A percentile compares a stretch with the other conserved stretches of the same genome.
Conservation (phyloP, 768 basidiomycete genomes). For the Inosperma sp. region DNA sequence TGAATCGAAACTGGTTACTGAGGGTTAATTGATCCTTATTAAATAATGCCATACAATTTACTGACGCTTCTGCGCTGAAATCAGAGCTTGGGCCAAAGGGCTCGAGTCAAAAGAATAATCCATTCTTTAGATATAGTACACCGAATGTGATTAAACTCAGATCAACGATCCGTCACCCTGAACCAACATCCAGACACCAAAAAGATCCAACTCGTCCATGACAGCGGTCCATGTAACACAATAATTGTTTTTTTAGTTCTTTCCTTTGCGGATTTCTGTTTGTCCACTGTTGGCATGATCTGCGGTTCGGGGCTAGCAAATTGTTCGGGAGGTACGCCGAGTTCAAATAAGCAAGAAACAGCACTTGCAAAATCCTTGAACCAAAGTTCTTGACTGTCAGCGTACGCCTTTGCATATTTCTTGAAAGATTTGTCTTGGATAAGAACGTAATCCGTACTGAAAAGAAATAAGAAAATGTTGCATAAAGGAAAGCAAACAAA, state of each 20-base stretch:
- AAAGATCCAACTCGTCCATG: too few species aligned
- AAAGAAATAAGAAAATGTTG: conserved; percentile 2
- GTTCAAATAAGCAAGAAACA: conserved; percentile 79
- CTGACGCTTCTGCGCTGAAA: too few species aligned
- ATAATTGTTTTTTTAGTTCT: not conserved
- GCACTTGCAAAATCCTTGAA: conserved; percentile 91
- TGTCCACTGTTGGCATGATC: conserved; percentile 57
- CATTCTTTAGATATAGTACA: too few species aligned
- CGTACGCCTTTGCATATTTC: conserved; percentile 83
- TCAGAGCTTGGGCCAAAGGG: too few species aligned
- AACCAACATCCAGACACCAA: too few species aligned
- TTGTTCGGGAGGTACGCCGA: conserved; percentile 85
- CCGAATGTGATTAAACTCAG: too few species aligned
- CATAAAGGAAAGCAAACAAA: not conserved
- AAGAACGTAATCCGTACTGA: conserved; percentile 82
- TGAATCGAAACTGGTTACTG: too few species aligned
- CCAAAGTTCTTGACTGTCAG: conserved; percentile 78
- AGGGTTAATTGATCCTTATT: too few species aligned
- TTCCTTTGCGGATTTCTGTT: conserved; percentile 31
- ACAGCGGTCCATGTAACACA: not conserved
- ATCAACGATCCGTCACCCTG: too few species aligned
- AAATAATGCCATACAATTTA: too few species aligned
- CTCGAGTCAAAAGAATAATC: too few species aligned
- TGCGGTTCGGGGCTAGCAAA: conserved; percentile 71
- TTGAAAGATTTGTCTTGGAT: conserved; percentile 90